Evolutionary conservation across 257 asterid genomes (phyloP).

Genomic region (Rubia yunnanensis): DNA sequence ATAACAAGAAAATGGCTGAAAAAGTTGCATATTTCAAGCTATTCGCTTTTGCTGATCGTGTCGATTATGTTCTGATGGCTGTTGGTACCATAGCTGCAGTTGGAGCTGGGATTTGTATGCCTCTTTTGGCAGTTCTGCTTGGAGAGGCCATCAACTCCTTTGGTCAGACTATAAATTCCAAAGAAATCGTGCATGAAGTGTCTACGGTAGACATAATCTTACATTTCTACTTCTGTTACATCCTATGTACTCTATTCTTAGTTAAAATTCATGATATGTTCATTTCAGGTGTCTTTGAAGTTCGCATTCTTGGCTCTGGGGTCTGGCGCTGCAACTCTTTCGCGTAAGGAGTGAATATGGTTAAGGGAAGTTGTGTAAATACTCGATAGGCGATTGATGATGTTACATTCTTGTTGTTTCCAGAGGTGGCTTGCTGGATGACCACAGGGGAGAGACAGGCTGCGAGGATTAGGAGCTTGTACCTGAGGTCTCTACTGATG

Average conservation of each 20-base stretch:
- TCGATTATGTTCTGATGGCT: constrained; percentile 36
- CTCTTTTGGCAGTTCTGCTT: constrained; percentile 42
- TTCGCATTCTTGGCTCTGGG: constrained; percentile 54
- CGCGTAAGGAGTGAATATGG: constrained; percentile 30
- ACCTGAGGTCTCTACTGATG: constrained; percentile 41
- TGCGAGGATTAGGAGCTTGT: constrained; percentile 40
- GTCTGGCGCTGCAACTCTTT: constrained; percentile 39
- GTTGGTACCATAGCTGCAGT: constrained; percentile 39
- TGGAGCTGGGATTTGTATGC: constrained; percentile 43
- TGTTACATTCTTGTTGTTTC: background rate
- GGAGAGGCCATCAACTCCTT: constrained; percentile 53
- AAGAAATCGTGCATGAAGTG: constrained; percentile 28
- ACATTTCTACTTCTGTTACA: background rate
- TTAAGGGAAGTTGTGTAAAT: background rate
- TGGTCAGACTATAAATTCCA: constrained; percentile 28
- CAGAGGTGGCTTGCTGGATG: constrained; percentile 74
- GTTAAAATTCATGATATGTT: background rate
- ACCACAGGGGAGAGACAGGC: constrained; percentile 70
- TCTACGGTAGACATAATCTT: constrained; percentile 35
- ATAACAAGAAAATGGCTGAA: constrained; percentile 5
- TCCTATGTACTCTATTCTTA: background rate
- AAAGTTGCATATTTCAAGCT: constrained; percentile 42
- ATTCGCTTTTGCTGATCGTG: constrained; percentile 45
- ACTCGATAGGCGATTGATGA: background rate
- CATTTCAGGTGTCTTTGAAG: constrained; percentile 37